Evolutionary conservation across 805 yeast species (phyloP).

Genomic region (Isabelozyma pseudorhagii): DNA sequence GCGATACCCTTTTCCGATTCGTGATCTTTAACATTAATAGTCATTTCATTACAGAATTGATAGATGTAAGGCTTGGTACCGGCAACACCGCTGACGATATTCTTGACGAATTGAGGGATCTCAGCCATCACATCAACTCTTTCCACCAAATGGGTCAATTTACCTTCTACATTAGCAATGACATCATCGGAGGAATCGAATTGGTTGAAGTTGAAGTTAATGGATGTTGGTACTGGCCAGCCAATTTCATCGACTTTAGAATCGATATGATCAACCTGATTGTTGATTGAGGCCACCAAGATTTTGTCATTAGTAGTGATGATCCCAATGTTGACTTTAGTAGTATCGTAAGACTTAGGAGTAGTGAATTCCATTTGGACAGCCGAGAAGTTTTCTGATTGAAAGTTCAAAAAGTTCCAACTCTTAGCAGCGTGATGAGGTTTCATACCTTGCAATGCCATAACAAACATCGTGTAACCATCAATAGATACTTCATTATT

Average conservation of each 20-base stretch:
- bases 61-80: constrained; percentile 97
- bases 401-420: constrained; percentile 94
- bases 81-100: constrained; percentile 88
- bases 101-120: constrained; percentile 90
- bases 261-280: constrained; percentile 55
- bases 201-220: constrained; percentile 51
- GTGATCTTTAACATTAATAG: constrained; percentile 42
- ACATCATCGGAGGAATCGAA: constrained; percentile 48
- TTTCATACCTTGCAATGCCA: constrained; percentile 98
- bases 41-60: constrained; percentile 73
- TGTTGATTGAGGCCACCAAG: constrained; percentile 60
- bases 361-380: constrained; percentile 95
- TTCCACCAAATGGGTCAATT: constrained; percentile 63
- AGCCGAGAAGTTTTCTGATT: constrained; percentile 68
- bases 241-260: constrained; percentile 72
- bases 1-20: constrained; percentile 59
- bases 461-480: constrained; percentile 75
- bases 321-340: constrained; percentile 78
- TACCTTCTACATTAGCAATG: constrained; percentile 56
- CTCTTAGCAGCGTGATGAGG: constrained; percentile 98
- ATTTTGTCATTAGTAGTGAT: constrained; percentile 64
- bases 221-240: constrained; percentile 81
- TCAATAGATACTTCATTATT: constrained; percentile 29
- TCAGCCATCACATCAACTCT: constrained; percentile 98
- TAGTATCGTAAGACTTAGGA: constrained; percentile 82